Evolutionary conservation across 345 rosid species (phyloP), one percentile per base, ranked within the genome.

Genomic region (Hibiscus trionum): DNA sequence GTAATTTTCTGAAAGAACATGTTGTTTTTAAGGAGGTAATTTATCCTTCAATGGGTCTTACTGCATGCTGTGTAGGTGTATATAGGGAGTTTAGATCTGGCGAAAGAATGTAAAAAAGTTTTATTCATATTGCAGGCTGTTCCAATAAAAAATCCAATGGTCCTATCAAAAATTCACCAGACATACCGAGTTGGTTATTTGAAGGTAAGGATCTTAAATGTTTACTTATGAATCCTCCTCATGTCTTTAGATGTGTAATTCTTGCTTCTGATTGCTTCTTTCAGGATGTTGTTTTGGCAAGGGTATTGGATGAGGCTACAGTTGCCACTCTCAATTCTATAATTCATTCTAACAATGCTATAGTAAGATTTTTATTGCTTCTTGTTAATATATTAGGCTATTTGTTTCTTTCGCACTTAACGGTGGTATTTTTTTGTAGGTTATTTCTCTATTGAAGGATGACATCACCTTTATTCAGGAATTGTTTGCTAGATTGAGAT

Each of bases 271-370:
- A 4, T 68, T 50, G 19, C 72, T 66, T 81, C 66, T 82, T 86
- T 71, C 77, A 94, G 98, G 97, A 94, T 82, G 88, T 96, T 72
- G 91, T 94, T 82, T 83, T 88, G 95, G 93, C 96, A 57, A 90
- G 98, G 86, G 85, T 85, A 59, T 77, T 96, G 90, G 98, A 94
- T 82, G 97, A 86, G 72, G 83, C 84, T 24, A 90, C 89, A 46
- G 75, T 81, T 80, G 85, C 82, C 73, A 88, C 80, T 72, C 89
- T 94, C 73, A 81, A 86, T 78, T 87, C 91, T 66, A 80, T 88
- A 75, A 91, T 91, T 73, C 81, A 86, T 75, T 78, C 83, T 74
- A 94, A 87, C 76, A 94, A 87, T 73, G 90, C 93, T 57, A 62
- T 80, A 78, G 98, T 94, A 86, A 91, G 91, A 76, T 71, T 75